phyloP scores from a whole-genome alignment of 805 yeast genomes.

The Priceomyces melissophilus region DNA sequence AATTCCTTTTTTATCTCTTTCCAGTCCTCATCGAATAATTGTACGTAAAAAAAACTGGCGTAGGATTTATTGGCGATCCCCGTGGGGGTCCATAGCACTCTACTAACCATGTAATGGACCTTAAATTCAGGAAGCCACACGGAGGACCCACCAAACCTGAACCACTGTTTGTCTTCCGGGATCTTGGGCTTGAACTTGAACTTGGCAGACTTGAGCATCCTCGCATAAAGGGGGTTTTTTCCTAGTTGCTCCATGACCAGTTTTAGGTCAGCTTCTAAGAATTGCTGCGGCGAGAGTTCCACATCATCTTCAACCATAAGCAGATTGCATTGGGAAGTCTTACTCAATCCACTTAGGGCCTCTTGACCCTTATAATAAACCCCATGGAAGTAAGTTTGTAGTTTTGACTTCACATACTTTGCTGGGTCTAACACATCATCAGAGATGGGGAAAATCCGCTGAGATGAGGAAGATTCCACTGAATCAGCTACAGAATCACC shows the following conservation, averaged over 20 bases:
- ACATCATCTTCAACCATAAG: conserved; percentile 11
- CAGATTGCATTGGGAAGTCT: conserved; percentile 10
- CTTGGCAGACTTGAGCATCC: conserved; percentile 14
- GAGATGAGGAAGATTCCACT: background rate
- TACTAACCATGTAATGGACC: conserved; percentile 18
- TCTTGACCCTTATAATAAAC: background rate
- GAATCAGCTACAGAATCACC: too few relatives aligned
- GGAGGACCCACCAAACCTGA: conserved; percentile 18
- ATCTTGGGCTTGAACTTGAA: conserved; percentile 16
- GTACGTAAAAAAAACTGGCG: conserved; percentile 17
- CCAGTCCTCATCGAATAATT: conserved; percentile 19
- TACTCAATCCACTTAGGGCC: background rate
- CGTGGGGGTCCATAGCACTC: conserved; percentile 14
- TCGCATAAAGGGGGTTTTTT: conserved; percentile 8
- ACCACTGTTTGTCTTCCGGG: conserved; percentile 17
- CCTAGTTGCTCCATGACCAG: conserved; percentile 9
- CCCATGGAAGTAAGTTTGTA: conserved; percentile 1
- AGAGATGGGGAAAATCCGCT: background rate
- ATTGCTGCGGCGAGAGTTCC: conserved; percentile 11
- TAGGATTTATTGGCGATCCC: conserved; percentile 14
- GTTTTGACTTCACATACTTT: background rate
- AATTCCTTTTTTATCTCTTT: conserved; percentile 14
- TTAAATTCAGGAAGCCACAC: conserved; percentile 19
- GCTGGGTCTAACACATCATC: background rate
- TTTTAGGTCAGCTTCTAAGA: conserved; percentile 15